A percentile compares a stretch with the other conserved stretches of the same genome.
Evolutionary conservation across 164 flowering plant species (phyloP).

Genomic region (Kingdonia uniflora): DNA sequence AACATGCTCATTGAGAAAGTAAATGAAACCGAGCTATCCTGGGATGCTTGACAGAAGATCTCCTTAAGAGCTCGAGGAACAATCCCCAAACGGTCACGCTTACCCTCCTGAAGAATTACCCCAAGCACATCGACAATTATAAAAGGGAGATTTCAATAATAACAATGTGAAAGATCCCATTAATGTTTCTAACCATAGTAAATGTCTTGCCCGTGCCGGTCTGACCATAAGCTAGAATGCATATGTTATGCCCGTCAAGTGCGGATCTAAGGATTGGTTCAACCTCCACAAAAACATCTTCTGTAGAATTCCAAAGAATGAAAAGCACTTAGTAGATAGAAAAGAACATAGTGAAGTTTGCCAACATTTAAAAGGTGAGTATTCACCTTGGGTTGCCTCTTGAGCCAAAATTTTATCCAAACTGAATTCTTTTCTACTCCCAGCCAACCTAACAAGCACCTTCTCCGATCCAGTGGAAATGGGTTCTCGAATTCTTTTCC

Average conservation of each 20-base stretch:
- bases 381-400: conserved; percentile 55
- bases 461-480: conserved; percentile 38
- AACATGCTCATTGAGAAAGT: conserved; percentile 79
- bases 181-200: conserved; percentile 56
- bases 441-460: conserved; percentile 34
- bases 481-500: conserved; percentile 30
- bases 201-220: conserved; percentile 91
- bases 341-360: not conserved
- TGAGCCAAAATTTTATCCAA: conserved; percentile 64
- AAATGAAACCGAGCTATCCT: conserved; percentile 24
- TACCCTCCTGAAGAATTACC: conserved; percentile 50
- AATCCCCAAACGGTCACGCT: conserved; percentile 44
- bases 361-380: not conserved
- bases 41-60: conserved; percentile 39
- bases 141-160: not conserved
- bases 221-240: conserved; percentile 84
- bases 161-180: not conserved
- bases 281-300: conserved; percentile 60
- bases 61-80: conserved; percentile 59
- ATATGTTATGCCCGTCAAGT: conserved; percentile 76
- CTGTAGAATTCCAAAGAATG: conserved; percentile 24
- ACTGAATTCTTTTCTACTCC: conserved; percentile 43
- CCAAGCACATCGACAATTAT: not conserved
- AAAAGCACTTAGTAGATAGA: conserved; percentile 11
- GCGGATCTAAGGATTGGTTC: conserved; percentile 77